Evolutionary conservation across 305 asterid species (phyloP).

Genomic region (Ruellia speciosa): DNA sequence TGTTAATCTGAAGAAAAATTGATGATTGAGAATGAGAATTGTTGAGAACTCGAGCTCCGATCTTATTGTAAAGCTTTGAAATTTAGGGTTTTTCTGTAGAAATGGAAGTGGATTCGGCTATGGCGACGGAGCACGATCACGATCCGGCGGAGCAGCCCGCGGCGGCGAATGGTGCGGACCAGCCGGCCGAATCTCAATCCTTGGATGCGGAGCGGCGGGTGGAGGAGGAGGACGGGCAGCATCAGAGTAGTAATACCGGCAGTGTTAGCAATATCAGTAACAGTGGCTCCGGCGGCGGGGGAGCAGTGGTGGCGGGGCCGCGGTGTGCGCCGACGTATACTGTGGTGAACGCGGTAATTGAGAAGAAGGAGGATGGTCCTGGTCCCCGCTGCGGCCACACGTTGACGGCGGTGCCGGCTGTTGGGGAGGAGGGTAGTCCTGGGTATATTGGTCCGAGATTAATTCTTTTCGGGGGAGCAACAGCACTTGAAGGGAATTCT

Average conservation of each 20-base stretch:
- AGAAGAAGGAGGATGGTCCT: conserved; percentile 95
- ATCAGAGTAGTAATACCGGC: conserved; percentile 23
- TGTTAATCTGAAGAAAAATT: background rate
- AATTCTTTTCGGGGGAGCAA: conserved; percentile 92
- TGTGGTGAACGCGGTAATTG: conserved; percentile 69
- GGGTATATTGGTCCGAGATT: conserved; percentile 86
- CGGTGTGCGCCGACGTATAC: conserved; percentile 87
- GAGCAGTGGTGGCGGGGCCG: conserved; percentile 59
- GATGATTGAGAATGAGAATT: conserved; percentile 44
- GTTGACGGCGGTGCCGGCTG: conserved; percentile 86
- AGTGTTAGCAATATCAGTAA: conserved; percentile 24
- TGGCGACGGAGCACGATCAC: conserved; percentile 74
- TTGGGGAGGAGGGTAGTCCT: conserved; percentile 90
- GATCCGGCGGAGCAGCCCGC: conserved; percentile 55
- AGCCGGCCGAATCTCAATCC: conserved; percentile 37
- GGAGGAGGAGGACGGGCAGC: conserved; percentile 16
- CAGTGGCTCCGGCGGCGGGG: conserved; percentile 20
- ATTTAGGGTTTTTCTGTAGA: conserved; percentile 40
- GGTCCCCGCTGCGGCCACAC: conserved; percentile 99
- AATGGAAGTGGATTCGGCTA: conserved; percentile 86
- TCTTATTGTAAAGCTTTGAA: conserved; percentile 34
- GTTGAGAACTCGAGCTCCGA: conserved; percentile 47
- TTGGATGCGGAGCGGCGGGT: conserved; percentile 30
- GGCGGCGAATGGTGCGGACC: conserved; percentile 34
- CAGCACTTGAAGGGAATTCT: conserved; percentile 95